A percentile compares a stretch with the other conserved stretches of the same genome.
phyloP scores from a whole-genome alignment of 768 basidiomycete genomes.

The Russula sp. region DNA sequence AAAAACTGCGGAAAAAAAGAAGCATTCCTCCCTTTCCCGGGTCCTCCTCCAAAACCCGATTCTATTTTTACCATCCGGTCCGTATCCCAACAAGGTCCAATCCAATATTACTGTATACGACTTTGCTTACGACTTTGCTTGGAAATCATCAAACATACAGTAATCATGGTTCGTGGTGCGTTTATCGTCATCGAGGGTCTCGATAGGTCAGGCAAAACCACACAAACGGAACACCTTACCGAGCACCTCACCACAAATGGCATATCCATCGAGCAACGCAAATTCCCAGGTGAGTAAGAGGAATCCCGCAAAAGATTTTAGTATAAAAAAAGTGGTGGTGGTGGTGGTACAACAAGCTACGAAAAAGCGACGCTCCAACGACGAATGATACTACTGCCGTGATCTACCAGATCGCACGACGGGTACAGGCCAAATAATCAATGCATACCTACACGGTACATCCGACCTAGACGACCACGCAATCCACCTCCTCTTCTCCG shows the following conservation, averaged over 20 bases:
- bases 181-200: conserved; percentile 95
- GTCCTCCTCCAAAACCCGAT: too few species aligned
- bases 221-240: conserved; percentile 67
- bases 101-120: too few species aligned
- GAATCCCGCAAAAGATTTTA: too few species aligned
- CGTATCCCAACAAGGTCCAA: too few species aligned
- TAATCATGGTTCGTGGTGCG: conserved; percentile 49
- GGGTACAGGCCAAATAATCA: conserved; percentile 87
- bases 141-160: too few species aligned
- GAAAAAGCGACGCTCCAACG: background rate
- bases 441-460: conserved; percentile 81
- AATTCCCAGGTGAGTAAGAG: conserved; percentile 79
- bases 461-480: conserved; percentile 88
- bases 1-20: too few species aligned
- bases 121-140: too few species aligned
- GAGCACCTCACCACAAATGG: conserved; percentile 49
- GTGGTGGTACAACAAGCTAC: background rate
- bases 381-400: too few species aligned
- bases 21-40: too few species aligned
- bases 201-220: conserved; percentile 94
- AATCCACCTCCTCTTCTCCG: conserved; percentile 92
- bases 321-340: too few species aligned
- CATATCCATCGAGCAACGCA: conserved; percentile 56
- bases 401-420: conserved; percentile 75
- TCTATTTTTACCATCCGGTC: too few species aligned